Evolutionary conservation across 805 yeast species (phyloP), one percentile per base, ranked within the genome.

Genomic region (Sugiyamaella americana): DNA sequence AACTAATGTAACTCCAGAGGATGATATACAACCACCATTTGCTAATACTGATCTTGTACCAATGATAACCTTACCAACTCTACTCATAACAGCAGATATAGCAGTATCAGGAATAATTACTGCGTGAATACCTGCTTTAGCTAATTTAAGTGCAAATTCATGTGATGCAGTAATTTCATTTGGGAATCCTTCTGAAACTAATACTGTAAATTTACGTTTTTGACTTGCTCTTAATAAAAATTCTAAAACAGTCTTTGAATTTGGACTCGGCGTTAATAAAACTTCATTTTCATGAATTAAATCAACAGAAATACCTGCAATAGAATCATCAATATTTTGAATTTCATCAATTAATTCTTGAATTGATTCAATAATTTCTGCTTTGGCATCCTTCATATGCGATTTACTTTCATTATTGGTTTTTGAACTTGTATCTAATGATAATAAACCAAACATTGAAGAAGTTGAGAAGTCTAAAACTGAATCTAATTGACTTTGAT

Each of bases 41-140:
- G 95, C 95, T 63, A 93, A 84, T 3, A 93, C 97, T 0, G 96
- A 80, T 51, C 85, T 77, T 3, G 98, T 84, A 34, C 98, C 97
- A 45, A 94, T 78, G 49, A 93, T 79, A 24, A 93, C 98, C 64
- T 94, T 94, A 38, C 97, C 96, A 3, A 93, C 98, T 54, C 96
- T 74, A 34, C 96, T 85, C 98, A 93, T 93, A 40, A 93, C 87
- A 0, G 98, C 97, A 65, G 83, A 87, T 0, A 84, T 88, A 21
- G 95, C 84, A 3, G 95, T 76, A 62, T 93, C 99, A 1, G 98
- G 97, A 30, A 93, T 84, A 46, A 93, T 76, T 1, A 89, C 84
- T 1, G 96, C 82, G 52, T 88, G 95, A 40, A 93, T 87, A 44
- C 89, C 86, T 47, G 91, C 87, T 47, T 80, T 83, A 1, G 95